phyloP scores from a whole-genome alignment of 2,329 filamentous ascomycete species.

The Chrysoporthe cubensis region DNA sequence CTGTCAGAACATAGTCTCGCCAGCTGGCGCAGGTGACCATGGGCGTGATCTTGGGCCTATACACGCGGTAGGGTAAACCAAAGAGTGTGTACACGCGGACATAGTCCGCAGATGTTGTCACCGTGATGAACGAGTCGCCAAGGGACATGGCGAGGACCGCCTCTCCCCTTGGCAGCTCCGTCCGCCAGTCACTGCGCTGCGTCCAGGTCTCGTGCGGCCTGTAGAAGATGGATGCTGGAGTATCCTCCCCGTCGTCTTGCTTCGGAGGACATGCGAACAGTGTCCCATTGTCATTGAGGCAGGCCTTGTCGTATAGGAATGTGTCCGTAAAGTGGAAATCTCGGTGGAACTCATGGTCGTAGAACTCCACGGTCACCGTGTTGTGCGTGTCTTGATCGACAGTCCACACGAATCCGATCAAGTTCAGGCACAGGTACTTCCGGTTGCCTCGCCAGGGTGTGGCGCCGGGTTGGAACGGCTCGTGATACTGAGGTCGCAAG shows the following conservation, averaged over 20 bases:
- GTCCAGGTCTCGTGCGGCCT: slow-evolving; percentile 98
- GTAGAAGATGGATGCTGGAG: slow-evolving; percentile 86
- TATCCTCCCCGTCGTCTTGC: slow-evolving; percentile 59
- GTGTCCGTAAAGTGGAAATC: slow-evolving; percentile 98
- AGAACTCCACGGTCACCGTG: slow-evolving; percentile 96
- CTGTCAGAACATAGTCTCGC: slow-evolving; percentile 93
- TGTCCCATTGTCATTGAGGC: slow-evolving; percentile 81
- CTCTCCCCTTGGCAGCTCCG: slow-evolving; percentile 84
- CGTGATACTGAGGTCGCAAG: slow-evolving; percentile 70
- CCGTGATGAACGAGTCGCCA: slow-evolving; percentile 87
- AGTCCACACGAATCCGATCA: slow-evolving; percentile 95
- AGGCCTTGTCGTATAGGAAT: slow-evolving; percentile 94
- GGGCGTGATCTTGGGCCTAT: slow-evolving; percentile 86
- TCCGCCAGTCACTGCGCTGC: slow-evolving; percentile 86
- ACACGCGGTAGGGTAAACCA: slow-evolving; percentile 85
- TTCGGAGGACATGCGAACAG: slow-evolving; percentile 79
- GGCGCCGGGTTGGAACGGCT: slow-evolving; percentile 88
- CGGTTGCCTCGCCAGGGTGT: slow-evolving; percentile 96
- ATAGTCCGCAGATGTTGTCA: slow-evolving; percentile 84
- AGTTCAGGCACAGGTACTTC: slow-evolving; percentile 89
- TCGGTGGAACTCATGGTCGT: slow-evolving; percentile 87
- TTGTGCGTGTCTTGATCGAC: slow-evolving; percentile 93
- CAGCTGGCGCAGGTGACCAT: slow-evolving; percentile 93
- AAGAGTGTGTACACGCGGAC: slow-evolving; percentile 92
- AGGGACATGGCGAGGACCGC: slow-evolving; percentile 85